A percentile compares a stretch with the other conserved stretches of the same genome.
phyloP scores from a whole-genome alignment of 1,284 basidiomycete genomes.

The Austroboletus novae-zelandiae region DNA sequence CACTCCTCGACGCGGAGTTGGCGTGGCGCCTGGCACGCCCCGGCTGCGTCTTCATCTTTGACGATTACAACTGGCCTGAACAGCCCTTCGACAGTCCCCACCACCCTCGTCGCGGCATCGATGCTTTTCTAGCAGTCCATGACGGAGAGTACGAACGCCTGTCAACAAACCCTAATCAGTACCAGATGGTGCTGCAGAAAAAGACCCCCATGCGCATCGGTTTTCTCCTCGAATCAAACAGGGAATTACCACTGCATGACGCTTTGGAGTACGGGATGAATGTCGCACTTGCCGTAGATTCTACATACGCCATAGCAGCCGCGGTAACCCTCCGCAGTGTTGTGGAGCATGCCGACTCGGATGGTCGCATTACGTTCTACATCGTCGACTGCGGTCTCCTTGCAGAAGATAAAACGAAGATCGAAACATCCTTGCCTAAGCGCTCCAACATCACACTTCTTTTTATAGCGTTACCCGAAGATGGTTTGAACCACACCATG shows the following conservation, averaged over 20 bases:
- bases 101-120: conserved; percentile 56
- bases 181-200: conserved; percentile 54
- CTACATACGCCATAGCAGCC: conserved; percentile 46
- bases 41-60: conserved; percentile 53
- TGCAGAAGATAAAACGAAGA: conserved; percentile 34
- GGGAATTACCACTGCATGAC: conserved; percentile 2
- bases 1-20: conserved; percentile 57
- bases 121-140: conserved; percentile 52
- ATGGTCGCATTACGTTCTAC: conserved; percentile 47
- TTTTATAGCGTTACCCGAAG: conserved; percentile 39
- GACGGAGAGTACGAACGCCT: conserved; percentile 45
- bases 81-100: conserved; percentile 48
- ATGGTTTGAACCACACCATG: conserved; percentile 28
- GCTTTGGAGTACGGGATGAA: conserved; percentile 47
- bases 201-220: conserved; percentile 52
- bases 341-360: conserved; percentile 30
- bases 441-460: conserved; percentile 37
- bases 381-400: conserved; percentile 47
- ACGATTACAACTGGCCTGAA: conserved; percentile 55
- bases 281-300: conserved; percentile 44
- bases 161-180: conserved; percentile 36
- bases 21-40: conserved; percentile 53
- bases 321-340: conserved; percentile 48
- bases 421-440: conserved; percentile 34
- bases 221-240: conserved; percentile 36